A percentile compares a stretch with the other conserved stretches of the same genome.
Evolutionary conservation across 108 stramenopile species (phyloP).

Genomic region (Seminavis robusta): DNA sequence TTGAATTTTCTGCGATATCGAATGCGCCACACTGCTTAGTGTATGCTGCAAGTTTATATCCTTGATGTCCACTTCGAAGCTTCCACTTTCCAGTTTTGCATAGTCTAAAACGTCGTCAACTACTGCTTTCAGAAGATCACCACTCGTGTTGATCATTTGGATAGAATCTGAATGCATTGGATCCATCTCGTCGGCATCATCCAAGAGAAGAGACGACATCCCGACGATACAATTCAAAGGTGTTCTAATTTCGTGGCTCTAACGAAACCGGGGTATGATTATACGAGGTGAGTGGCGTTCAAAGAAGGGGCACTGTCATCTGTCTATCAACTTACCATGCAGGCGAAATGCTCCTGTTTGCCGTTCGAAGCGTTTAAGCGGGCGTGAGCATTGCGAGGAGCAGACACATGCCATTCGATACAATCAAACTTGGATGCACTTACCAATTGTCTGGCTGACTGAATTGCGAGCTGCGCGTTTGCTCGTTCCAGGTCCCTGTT

Average conservation of each 20-base stretch:
- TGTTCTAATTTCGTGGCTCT: constrained; percentile 44
- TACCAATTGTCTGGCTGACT: constrained; percentile 30
- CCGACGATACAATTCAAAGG: constrained; percentile 50
- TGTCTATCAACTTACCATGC: too few relatives aligned
- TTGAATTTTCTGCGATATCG: constrained; percentile 25
- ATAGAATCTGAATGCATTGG: constrained; percentile 43
- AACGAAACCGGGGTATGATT: too few relatives aligned
- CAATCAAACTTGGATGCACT: too few relatives aligned
- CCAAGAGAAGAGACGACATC: constrained; percentile 34
- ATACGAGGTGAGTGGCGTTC: too few relatives aligned
- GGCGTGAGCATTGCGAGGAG: too few relatives aligned
- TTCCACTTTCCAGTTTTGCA: constrained; percentile 39
- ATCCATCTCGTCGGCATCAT: constrained; percentile 25
- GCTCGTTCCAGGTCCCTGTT: constrained; percentile 22
- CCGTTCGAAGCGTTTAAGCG: too few relatives aligned
- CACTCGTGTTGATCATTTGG: constrained; percentile 37
- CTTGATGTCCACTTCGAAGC: constrained; percentile 27
- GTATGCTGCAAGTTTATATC: constrained; percentile 29
- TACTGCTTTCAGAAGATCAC: constrained; percentile 33
- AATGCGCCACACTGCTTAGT: constrained; percentile 24
- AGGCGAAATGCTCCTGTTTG: constrained; percentile 38
- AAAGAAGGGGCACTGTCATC: too few relatives aligned
- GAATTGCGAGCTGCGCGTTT: constrained; percentile 19
- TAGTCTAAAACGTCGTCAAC: constrained; percentile 46
- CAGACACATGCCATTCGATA: too few relatives aligned